These are phyloP conservation scores for Rhizopus delemar DNA, from an alignment of 371 early-diverging fungal genomes.

Conservation along the genomic window DNA sequence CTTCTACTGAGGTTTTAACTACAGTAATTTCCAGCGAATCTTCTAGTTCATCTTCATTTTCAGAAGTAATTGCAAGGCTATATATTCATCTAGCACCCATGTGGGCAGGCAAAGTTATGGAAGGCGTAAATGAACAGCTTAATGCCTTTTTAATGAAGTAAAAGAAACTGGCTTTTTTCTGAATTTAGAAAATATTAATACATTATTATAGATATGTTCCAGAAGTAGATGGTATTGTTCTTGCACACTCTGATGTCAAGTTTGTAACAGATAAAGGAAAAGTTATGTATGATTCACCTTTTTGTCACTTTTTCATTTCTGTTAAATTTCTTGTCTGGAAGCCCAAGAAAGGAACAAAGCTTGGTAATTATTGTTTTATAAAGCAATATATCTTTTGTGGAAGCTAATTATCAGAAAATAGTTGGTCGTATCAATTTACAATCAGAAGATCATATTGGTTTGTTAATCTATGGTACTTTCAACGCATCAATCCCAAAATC, in stretches of 20 bases:
- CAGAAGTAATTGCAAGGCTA: constrained; percentile 60
- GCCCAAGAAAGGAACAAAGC: constrained; percentile 69
- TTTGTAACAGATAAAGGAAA: constrained; percentile 60
- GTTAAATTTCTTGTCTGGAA: constrained; percentile 80
- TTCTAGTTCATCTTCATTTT: constrained; percentile 46
- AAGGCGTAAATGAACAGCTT: constrained; percentile 80
- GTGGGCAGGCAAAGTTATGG: constrained; percentile 64
- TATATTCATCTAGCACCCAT: constrained; percentile 78
- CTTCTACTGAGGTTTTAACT: constrained; percentile 13
- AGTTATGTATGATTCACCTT: constrained; percentile 87
- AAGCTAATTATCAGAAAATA: constrained; percentile 19
- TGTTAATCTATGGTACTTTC: constrained; percentile 89
- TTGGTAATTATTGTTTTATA: constrained; percentile 48
- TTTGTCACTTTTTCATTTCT: constrained; percentile 73
- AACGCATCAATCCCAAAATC: constrained; percentile 91
- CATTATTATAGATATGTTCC: constrained; percentile 68
- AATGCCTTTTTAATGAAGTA: constrained; percentile 88
- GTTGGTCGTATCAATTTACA: constrained; percentile 90
- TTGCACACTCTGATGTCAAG: constrained; percentile 75
- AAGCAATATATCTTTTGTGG: no score
- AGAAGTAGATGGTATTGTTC: constrained; percentile 85
- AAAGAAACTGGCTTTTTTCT: constrained; percentile 4
- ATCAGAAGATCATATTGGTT: constrained; percentile 93
- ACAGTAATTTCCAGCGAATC: constrained; percentile 1
- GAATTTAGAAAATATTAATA: neutral